Evolutionary conservation across 2,329 filamentous ascomycete species (phyloP).

Genomic region (Amylocarpus encephaloides): DNA sequence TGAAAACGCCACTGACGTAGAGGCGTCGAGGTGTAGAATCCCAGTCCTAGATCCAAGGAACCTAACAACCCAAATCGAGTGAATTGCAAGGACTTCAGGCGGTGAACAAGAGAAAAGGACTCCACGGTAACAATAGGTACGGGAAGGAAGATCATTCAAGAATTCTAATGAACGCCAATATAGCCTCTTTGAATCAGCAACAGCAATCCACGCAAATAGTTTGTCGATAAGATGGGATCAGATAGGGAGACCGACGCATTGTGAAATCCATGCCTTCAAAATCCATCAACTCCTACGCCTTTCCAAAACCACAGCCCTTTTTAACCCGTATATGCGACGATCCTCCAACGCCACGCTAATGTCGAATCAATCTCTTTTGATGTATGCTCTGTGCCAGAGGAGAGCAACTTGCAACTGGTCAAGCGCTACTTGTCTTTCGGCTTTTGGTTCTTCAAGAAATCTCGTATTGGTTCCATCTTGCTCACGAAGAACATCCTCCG

Average conservation of each 20-base stretch:
- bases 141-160: too few species aligned
- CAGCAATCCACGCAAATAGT: too few species aligned
- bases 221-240: too few species aligned
- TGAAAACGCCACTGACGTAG: conserved; percentile 14
- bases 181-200: too few species aligned
- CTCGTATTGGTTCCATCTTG: conserved; percentile 79
- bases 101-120: too few species aligned
- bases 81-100: too few species aligned
- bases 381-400: not conserved
- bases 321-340: not conserved
- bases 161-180: too few species aligned
- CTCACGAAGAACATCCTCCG: conserved; percentile 87
- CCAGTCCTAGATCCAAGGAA: not conserved
- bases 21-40: too few species aligned
- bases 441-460: conserved; percentile 66
- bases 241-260: too few species aligned
- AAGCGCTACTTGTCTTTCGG: conserved; percentile 42
- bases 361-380: not conserved
- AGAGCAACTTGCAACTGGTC: not conserved
- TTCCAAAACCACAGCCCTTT: not conserved
- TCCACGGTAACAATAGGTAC: too few species aligned
- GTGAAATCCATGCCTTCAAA: not conserved
- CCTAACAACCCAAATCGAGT: not conserved
- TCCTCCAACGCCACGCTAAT: conserved; percentile 21
- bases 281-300: not conserved